Evolutionary conservation across 352 stramenopile genomes (phyloP).

Genomic region (Phytopythium mirpurense): DNA sequence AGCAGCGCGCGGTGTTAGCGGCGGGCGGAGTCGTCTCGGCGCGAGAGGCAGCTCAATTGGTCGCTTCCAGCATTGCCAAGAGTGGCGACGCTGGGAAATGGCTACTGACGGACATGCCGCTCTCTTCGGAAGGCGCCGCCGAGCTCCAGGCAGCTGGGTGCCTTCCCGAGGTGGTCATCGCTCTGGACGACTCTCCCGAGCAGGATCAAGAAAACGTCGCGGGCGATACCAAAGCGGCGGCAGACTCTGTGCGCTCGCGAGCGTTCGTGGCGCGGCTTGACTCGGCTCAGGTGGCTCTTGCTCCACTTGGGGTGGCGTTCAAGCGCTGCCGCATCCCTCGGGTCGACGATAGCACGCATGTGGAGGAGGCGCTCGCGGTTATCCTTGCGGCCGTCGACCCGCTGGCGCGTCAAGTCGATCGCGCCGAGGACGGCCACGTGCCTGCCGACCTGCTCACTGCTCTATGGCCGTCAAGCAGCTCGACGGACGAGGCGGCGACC

Average conservation of each 20-base stretch:
- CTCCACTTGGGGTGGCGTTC: constrained; percentile 5
- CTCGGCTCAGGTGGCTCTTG: neutral
- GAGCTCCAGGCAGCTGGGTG: constrained; percentile 34
- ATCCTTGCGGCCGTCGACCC: constrained; percentile 32
- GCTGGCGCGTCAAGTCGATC: constrained; percentile 38
- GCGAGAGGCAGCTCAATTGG: neutral
- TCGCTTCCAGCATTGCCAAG: neutral
- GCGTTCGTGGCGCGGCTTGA: neutral
- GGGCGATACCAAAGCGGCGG: neutral
- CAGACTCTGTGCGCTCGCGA: neutral
- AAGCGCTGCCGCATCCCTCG: constrained; percentile 4
- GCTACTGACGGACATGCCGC: constrained; percentile 48
- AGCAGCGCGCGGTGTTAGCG: neutral
- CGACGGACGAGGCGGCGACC: neutral
- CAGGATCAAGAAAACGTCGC: constrained; percentile 9
- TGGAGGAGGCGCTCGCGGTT: constrained; percentile 22
- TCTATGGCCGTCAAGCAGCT: neutral
- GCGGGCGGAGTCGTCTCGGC: neutral
- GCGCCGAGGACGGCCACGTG: constrained; percentile 31
- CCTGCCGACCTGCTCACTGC: neutral
- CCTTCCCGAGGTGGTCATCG: constrained; percentile 46
- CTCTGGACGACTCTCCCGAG: constrained; percentile 23
- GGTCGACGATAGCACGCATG: neutral
- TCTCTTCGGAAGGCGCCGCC: constrained; percentile 26
- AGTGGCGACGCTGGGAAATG: constrained; percentile 17